These are phyloP conservation scores for Teratosphaeriaceae sp. DNA, from an alignment of 2,329 filamentous ascomycete species.

Conservation along the genomic window DNA sequence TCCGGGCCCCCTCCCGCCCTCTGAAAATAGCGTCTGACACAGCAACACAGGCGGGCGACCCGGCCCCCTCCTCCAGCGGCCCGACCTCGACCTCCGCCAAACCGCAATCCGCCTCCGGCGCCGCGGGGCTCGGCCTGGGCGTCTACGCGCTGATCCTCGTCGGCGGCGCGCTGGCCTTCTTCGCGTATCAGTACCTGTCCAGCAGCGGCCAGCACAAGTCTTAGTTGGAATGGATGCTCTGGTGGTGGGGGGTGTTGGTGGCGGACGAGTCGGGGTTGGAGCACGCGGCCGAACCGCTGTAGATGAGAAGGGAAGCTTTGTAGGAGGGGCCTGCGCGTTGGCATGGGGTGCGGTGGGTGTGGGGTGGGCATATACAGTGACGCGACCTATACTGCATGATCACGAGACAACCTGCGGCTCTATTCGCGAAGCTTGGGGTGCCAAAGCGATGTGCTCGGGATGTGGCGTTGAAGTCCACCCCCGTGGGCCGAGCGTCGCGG, in stretches of 20 bases:
- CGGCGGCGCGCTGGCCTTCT: conserved; percentile 70
- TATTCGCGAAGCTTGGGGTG: too few species aligned
- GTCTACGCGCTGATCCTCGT: conserved; percentile 76
- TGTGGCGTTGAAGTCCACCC: too few species aligned
- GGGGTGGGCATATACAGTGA: too few species aligned
- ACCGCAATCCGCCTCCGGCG: conserved; percentile 37
- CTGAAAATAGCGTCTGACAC: too few species aligned
- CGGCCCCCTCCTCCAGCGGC: conserved; percentile 57
- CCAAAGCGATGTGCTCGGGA: too few species aligned
- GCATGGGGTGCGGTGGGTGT: too few species aligned
- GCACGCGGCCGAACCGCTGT: conserved; percentile 1
- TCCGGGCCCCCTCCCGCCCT: neutral
- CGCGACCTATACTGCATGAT: too few species aligned
- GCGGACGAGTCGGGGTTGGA: neutral
- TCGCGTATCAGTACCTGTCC: conserved; percentile 80
- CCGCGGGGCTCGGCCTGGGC: conserved; percentile 60
- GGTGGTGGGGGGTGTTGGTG: neutral
- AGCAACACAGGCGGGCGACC: conserved; percentile 82
- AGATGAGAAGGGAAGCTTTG: too few species aligned
- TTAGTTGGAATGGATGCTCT: conserved; percentile 9
- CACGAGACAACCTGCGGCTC: too few species aligned
- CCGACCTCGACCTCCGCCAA: conserved; percentile 45
- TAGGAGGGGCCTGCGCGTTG: too few species aligned
- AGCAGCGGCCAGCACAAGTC: conserved; percentile 35
- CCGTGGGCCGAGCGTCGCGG: too few species aligned